Conservation (phyloP, 2,329 filamentous ascomycete species). For the Aspergillus quadrilineatus region DNA sequence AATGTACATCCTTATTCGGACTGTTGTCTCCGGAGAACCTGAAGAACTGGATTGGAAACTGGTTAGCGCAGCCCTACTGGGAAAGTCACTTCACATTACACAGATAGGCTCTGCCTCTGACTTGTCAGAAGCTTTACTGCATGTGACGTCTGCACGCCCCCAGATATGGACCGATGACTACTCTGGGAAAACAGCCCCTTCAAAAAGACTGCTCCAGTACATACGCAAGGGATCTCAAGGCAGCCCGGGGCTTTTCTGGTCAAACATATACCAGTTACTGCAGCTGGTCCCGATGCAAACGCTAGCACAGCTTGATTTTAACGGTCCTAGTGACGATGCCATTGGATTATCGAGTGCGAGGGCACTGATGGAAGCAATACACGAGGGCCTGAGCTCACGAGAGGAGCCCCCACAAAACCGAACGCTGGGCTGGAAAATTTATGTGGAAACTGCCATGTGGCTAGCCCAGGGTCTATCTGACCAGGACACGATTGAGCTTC, state of each 20-base stretch:
- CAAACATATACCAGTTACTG: slow-evolving; percentile 63
- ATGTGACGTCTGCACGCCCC: slow-evolving; percentile 64
- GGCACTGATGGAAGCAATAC: slow-evolving; percentile 65
- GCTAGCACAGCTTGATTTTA: slow-evolving; percentile 28
- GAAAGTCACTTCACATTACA: slow-evolving; percentile 68
- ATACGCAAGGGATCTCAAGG: slow-evolving; percentile 81
- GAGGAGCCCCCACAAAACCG: slow-evolving; percentile 73
- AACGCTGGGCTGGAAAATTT: slow-evolving; percentile 70
- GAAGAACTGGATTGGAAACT: slow-evolving; percentile 60
- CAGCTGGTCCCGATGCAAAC: slow-evolving; percentile 54
- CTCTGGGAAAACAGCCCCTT: slow-evolving; percentile 56
- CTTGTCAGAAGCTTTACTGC: slow-evolving; percentile 65
- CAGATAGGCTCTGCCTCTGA: slow-evolving; percentile 74
- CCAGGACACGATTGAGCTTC: slow-evolving; percentile 49
- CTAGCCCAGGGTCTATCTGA: slow-evolving; percentile 51
- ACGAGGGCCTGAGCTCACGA: slow-evolving; percentile 67
- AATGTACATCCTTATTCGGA: slow-evolving; percentile 56
- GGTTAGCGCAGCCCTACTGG: slow-evolving; percentile 68
- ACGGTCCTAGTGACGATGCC: slow-evolving; percentile 22
- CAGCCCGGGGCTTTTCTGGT: slow-evolving; percentile 72
- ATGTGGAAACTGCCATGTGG: slow-evolving; percentile 63
- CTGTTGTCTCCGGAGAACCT: slow-evolving; percentile 50
- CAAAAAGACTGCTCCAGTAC: slow-evolving; percentile 65
- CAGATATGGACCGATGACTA: slow-evolving; percentile 72
- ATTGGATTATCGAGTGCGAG: slow-evolving; percentile 52